Evolutionary conservation across 495 filamentous ascomycete species (phyloP), one percentile per base, ranked within the genome.

Genomic region (Annulohypoxylon stygium): DNA sequence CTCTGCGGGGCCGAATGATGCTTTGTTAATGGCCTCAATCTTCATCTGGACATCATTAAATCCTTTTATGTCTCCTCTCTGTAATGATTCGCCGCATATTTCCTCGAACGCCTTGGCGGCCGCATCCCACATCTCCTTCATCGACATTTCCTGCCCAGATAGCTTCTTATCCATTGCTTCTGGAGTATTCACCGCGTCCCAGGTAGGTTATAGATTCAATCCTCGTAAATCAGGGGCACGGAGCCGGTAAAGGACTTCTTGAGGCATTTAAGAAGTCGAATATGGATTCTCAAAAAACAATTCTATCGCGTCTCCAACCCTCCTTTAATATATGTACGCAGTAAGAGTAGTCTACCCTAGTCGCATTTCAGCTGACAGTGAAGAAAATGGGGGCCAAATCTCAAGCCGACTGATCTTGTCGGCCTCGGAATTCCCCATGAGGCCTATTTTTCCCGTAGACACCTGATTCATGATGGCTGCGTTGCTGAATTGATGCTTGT

Each of bases 111-210:
- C 55, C 55, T 59, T 41, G 25, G 55, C 55, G 1, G 55, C 55
- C 33, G 55, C 55, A 23, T 34, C 55, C 55, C 55, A 59, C 36
- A 59, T 59, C 34, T 59, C 55, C n/a, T 59, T 12, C 34, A 59
- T 16, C n/a, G 55, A 59, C 6, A 11, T 18, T 20, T 59, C 55
- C 16, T 16, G 23, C 16, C 7, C 34, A 11, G 26, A 23, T 39
- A 5, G 34, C 55, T 39, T n/a, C 16, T 55, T 55, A 5, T 34
- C 26, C 11, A 30, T 30, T 11, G 12, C 14, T 55, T 55, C 26
- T 55, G 33, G 51, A 25, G 12, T 14, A 5, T 18, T 55, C 51
- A 55, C 34, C 51, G 26, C 30, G 26, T 34, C n/a, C 51, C 12
- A 55, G 23, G 26, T 55, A 12, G 8, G 25, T 26, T 51, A 34